A percentile compares a stretch with the other conserved stretches of the same genome.
Conservation (phyloP, 257 asterid species). For the Fraxinus excelsior region DNA sequence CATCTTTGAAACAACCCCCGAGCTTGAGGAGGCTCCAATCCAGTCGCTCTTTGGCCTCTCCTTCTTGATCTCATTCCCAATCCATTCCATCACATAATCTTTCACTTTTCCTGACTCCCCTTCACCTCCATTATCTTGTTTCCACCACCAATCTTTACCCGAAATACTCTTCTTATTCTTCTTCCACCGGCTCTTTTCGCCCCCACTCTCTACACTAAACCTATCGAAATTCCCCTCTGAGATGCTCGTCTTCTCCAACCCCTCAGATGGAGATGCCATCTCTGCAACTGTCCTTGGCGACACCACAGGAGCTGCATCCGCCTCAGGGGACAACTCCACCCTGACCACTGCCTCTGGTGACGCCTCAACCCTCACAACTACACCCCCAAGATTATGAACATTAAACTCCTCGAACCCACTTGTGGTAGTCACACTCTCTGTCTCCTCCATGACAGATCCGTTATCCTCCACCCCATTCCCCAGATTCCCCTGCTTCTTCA, state of each 20-base stretch:
- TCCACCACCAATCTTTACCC: conserved; percentile 99
- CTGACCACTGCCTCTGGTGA: conserved; percentile 59
- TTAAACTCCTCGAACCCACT: conserved; percentile 63
- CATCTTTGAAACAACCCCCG: conserved; percentile 36
- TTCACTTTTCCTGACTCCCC: conserved; percentile 65
- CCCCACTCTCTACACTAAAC: conserved; percentile 63
- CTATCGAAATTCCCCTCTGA: conserved; percentile 70
- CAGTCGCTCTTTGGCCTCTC: conserved; percentile 85
- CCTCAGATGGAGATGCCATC: conserved; percentile 72
- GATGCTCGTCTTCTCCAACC: conserved; percentile 60
- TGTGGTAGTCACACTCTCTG: conserved; percentile 76
- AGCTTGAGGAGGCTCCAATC: conserved; percentile 67
- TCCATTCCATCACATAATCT: conserved; percentile 98
- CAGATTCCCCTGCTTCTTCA: conserved; percentile 45
- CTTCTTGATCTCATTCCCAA: conserved; percentile 86
- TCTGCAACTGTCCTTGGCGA: conserved; percentile 77
- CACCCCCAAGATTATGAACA: conserved; percentile 37
- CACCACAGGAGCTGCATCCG: conserved; percentile 45
- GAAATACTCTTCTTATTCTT: conserved; percentile 72
- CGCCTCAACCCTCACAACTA: conserved; percentile 53
- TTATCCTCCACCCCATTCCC: conserved; percentile 59
- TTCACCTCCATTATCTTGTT: conserved; percentile 69
- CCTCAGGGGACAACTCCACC: conserved; percentile 63
- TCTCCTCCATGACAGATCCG: conserved; percentile 74
- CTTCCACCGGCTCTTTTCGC: conserved; percentile 51